A percentile compares a stretch with the other conserved stretches of the same genome.
phyloP scores from a whole-genome alignment of 148 eudicot genomes.

The Drosera capensis region DNA sequence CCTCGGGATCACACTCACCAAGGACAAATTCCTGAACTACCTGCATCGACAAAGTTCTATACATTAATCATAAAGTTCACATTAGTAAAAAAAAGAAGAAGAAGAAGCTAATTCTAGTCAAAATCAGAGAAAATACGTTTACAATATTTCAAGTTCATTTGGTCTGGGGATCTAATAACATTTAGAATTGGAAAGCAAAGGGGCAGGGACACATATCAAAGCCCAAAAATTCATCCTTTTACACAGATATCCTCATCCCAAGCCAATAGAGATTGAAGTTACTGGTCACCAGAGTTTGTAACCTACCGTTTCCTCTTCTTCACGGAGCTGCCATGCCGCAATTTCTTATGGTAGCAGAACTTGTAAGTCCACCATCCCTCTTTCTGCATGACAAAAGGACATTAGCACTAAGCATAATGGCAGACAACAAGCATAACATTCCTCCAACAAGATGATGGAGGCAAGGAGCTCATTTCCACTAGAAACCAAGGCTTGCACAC shows the following conservation, averaged over 20 bases:
- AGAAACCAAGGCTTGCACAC: background rate
- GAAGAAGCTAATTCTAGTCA: too few relatives aligned
- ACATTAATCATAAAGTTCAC: too few relatives aligned
- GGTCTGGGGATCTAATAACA: too few relatives aligned
- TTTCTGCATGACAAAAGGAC: conserved; percentile 47
- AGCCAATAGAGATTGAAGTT: too few relatives aligned
- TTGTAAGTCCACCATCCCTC: conserved; percentile 98
- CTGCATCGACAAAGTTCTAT: conserved; percentile 25
- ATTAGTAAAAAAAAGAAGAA: too few relatives aligned
- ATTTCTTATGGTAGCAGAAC: conserved; percentile 51
- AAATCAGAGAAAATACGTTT: too few relatives aligned
- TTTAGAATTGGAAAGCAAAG: too few relatives aligned
- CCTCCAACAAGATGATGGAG: background rate
- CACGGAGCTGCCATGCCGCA: conserved; percentile 71
- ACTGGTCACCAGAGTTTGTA: too few relatives aligned
- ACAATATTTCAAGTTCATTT: too few relatives aligned
- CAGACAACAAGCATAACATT: background rate
- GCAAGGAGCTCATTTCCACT: background rate
- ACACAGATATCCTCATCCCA: too few relatives aligned
- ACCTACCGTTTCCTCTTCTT: conserved; percentile 75
- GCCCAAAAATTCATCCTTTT: too few relatives aligned
- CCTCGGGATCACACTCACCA: conserved; percentile 73
- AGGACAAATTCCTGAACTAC: conserved; percentile 71
- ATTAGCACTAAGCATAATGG: background rate
- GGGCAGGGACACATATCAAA: too few relatives aligned